phyloP scores from a whole-genome alignment of 495 filamentous ascomycete species.

The Tetracladium setigerum region DNA sequence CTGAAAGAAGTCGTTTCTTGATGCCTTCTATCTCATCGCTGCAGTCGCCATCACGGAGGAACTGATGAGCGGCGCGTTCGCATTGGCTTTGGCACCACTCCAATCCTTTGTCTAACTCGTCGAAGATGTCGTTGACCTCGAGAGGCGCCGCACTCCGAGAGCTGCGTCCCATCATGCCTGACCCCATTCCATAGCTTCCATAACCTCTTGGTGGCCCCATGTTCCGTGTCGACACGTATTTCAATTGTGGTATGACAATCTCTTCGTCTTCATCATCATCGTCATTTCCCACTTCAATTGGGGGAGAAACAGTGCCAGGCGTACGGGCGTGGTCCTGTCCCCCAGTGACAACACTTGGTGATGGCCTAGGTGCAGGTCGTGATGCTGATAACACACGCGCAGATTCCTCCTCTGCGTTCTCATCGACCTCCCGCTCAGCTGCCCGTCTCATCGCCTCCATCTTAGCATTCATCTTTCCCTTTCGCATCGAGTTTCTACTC shows the following conservation, averaged over 20 bases:
- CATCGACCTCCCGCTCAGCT: slow-evolving; percentile 43
- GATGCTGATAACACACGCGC: not conserved
- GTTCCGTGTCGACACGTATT: slow-evolving; percentile 15
- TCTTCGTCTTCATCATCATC: slow-evolving; percentile 24
- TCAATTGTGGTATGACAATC: slow-evolving; percentile 4
- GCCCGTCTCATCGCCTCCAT: slow-evolving; percentile 46
- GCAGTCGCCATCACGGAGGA: slow-evolving; percentile 78
- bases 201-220: slow-evolving; percentile 12
- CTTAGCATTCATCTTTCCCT: slow-evolving; percentile 64
- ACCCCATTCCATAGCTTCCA: slow-evolving; percentile 11
- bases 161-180: not conserved
- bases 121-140: slow-evolving; percentile 47
- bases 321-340: slow-evolving; percentile 1
- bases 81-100: slow-evolving; percentile 74
- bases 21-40: slow-evolving; percentile 62
- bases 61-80: slow-evolving; percentile 80
- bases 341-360: not conserved
- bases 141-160: not conserved
- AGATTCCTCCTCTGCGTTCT: slow-evolving; percentile 32
- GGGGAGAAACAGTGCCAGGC: not conserved
- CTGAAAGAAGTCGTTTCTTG: slow-evolving; percentile 47
- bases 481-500: slow-evolving; percentile 75
- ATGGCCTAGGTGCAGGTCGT: not conserved
- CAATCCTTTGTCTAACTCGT: slow-evolving; percentile 65
- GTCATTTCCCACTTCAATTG: slow-evolving; percentile 1